These are phyloP conservation scores for Gnetum montanum DNA, from an alignment of 75 land plant species.

Conservation along the genomic window DNA sequence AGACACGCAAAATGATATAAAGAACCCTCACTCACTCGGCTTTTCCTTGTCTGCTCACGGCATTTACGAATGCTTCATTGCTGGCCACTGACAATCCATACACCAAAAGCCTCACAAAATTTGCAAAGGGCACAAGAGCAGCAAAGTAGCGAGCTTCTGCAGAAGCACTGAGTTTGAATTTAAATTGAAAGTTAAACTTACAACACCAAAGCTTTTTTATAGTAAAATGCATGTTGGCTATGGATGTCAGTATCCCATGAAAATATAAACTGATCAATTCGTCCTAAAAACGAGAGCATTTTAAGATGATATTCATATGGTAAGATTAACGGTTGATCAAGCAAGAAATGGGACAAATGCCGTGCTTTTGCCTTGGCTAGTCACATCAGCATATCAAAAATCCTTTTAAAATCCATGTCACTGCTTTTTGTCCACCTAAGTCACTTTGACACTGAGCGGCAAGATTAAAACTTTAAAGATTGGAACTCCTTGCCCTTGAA, in stretches of 20 bases:
- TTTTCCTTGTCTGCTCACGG: constrained; percentile 65
- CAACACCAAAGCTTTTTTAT: neutral
- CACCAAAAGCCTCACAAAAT: constrained; percentile 52
- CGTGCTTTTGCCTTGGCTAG: no score
- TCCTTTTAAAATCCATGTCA: no score
- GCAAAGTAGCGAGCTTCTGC: constrained; percentile 71
- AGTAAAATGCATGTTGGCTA: neutral
- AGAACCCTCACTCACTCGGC: constrained; percentile 49
- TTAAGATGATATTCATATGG: neutral
- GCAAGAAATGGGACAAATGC: no score
- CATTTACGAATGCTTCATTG: constrained; percentile 68
- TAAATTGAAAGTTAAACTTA: constrained; percentile 5
- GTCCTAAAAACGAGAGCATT: neutral
- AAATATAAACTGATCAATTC: neutral
- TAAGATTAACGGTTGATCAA: no score
- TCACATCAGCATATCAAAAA: no score
- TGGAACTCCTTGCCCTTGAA: no score
- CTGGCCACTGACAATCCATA: constrained; percentile 48
- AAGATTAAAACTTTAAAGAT: no score
- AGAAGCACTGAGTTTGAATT: constrained; percentile 33
- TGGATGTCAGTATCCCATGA: neutral
- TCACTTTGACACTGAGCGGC: no score
- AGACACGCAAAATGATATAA: neutral
- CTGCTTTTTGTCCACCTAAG: no score
- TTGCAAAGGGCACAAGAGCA: constrained; percentile 57